phyloP scores from a whole-genome alignment of 1,139 yeast genomes.

The Meyerozyma sp. region DNA sequence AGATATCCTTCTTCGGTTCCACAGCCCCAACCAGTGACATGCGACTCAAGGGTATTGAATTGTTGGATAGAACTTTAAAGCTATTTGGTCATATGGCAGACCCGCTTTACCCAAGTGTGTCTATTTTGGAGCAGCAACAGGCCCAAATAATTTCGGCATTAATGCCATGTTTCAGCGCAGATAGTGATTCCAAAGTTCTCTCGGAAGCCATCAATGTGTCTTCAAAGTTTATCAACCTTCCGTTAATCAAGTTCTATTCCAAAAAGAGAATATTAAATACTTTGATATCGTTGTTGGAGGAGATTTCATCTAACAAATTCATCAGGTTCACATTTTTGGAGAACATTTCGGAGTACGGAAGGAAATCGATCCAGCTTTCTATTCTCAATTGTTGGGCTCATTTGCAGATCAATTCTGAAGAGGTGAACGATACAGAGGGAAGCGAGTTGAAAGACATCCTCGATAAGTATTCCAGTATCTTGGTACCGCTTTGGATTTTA shows the following conservation, averaged over 20 bases:
- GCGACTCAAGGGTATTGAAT: conserved; percentile 59
- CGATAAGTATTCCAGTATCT: conserved; percentile 51
- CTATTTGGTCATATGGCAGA: conserved; percentile 57
- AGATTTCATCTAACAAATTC: conserved; percentile 43
- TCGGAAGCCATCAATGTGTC: conserved; percentile 75
- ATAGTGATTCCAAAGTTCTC: conserved; percentile 69
- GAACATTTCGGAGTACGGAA: conserved; percentile 47
- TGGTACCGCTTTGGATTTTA: conserved; percentile 77
- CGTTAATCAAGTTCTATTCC: conserved; percentile 41
- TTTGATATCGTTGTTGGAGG: conserved; percentile 64
- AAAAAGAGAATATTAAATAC: conserved; percentile 63
- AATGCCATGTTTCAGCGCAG: conserved; percentile 79
- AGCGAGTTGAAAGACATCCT: conserved; percentile 39
- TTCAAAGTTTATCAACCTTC: conserved; percentile 62
- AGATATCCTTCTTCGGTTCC: conserved; percentile 79
- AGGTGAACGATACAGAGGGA: conserved; percentile 22
- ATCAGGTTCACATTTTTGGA: conserved; percentile 39
- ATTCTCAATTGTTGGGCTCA: conserved; percentile 89
- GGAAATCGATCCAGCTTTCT: conserved; percentile 61
- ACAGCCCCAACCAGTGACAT: conserved; percentile 63
- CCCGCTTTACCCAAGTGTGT: conserved; percentile 66
- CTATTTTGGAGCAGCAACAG: conserved; percentile 85
- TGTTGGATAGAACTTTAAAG: conserved; percentile 43
- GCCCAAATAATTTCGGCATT: conserved; percentile 91
- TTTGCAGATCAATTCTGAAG: conserved; percentile 47